Evolutionary conservation across 2,329 filamentous ascomycete species (phyloP).

Genomic region (Fusarium avenaceum): DNA sequence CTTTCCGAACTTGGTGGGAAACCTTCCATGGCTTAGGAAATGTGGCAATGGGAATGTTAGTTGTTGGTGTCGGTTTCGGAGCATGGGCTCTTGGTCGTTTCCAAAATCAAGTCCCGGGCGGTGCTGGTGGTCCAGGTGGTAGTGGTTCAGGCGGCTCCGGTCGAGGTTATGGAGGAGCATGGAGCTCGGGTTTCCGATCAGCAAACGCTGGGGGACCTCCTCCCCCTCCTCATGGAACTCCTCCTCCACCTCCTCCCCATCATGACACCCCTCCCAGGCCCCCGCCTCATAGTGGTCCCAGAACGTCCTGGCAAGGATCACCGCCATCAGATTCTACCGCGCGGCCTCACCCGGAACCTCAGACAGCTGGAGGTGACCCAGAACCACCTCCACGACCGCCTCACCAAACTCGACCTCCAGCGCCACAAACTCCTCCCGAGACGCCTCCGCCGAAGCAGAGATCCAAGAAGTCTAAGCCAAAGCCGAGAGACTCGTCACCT

Average conservation of each 20-base stretch:
- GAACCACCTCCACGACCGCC: slow-evolving; percentile 45
- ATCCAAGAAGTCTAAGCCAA: slow-evolving; percentile 24
- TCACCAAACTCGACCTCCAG: slow-evolving; percentile 36
- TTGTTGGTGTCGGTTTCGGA: slow-evolving; percentile 79
- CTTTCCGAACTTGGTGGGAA: slow-evolving; percentile 79
- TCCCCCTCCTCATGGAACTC: slow-evolving; percentile 51
- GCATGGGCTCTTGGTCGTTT: slow-evolving; percentile 74
- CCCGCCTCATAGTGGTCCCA: slow-evolving; percentile 52
- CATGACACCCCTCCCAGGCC: slow-evolving; percentile 47
- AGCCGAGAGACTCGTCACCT: slow-evolving; percentile 41
- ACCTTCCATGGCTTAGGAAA: slow-evolving; percentile 79
- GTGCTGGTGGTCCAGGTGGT: slow-evolving; percentile 30
- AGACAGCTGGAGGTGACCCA: slow-evolving; percentile 36
- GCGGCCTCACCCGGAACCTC: slow-evolving; percentile 43
- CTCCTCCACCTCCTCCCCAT: slow-evolving; percentile 56
- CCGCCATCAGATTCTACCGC: slow-evolving; percentile 45
- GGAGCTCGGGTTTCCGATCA: slow-evolving; percentile 51
- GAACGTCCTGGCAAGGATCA: slow-evolving; percentile 57
- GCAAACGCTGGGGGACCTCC: slow-evolving; percentile 54
- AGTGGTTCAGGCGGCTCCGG: slow-evolving; percentile 43
- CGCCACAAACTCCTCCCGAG: slow-evolving; percentile 40
- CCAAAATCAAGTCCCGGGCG: slow-evolving; percentile 50
- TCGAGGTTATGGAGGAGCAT: slow-evolving; percentile 49
- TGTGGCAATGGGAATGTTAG: slow-evolving; percentile 78
- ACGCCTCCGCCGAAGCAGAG: slow-evolving; percentile 47